A percentile compares a stretch with the other conserved stretches of the same genome.
These are phyloP conservation scores for Penicillium sumatraense DNA, from an alignment of 2,329 filamentous ascomycete species.

Conservation along the genomic window DNA sequence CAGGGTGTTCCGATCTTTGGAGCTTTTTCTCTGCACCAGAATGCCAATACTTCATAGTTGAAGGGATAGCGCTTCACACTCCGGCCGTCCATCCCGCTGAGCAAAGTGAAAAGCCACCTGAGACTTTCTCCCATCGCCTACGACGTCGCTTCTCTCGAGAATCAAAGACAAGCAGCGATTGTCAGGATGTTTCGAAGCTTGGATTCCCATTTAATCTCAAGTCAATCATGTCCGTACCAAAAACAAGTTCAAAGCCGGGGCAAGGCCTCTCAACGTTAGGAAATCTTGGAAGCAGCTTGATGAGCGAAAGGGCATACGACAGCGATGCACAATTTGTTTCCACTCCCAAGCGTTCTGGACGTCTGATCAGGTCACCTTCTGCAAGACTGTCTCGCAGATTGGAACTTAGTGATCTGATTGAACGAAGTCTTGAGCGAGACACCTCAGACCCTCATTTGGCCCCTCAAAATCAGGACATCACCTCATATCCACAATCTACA, in stretches of 20 bases:
- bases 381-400: constrained; percentile 9
- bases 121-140: constrained; percentile 33
- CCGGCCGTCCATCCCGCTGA: constrained; percentile 8
- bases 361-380: constrained; percentile 9
- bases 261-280: constrained; percentile 14
- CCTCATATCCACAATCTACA: constrained; percentile 7
- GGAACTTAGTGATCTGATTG: constrained; percentile 25
- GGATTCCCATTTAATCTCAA: constrained; percentile 24
- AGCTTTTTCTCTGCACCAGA: not conserved
- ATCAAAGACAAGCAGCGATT: constrained; percentile 22
- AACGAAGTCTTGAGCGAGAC: constrained; percentile 23
- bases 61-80: not conserved
- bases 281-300: constrained; percentile 38
- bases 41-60: not conserved
- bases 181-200: constrained; percentile 20
- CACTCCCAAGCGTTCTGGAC: constrained; percentile 34
- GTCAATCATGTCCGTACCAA: constrained; percentile 18
- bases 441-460: constrained; percentile 13
- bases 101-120: constrained; percentile 16
- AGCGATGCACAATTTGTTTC: constrained; percentile 47
- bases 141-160: constrained; percentile 41
- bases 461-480: not conserved
- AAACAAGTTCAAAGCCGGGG: not conserved
- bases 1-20: not conserved
- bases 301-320: constrained; percentile 46